Base-by-base conservation (phyloP, 2,329 filamentous ascomycete species). In the Aspergillus intermedius region DNA sequence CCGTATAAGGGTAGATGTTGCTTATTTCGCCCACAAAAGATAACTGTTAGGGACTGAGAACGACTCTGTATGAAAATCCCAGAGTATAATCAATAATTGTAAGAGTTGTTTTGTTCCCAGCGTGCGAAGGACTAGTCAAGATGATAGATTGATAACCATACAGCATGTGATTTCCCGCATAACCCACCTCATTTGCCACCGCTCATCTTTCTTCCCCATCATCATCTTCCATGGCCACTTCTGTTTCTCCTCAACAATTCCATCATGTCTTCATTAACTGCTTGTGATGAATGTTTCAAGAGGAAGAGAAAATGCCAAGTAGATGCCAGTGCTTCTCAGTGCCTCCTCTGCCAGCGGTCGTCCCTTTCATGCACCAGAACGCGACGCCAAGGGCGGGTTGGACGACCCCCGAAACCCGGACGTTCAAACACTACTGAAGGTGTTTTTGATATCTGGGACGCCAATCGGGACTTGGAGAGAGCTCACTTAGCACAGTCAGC, bases 211-310 rank as follows among this genome's bases (percentile, higher is more conserved):
- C 7, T 12, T 30, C 3, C 25, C 25, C 25, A 30, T 30, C 5
- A 5, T 30, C 17, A 19, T 19, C 17, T 19, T 19, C 17, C 17
- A 9, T 28, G 25, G 25, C 25, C 50, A 41, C 28, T 43, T 58
- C n/a, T 10, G 25, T 30, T 12, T 30, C 10, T 30, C 10, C 25
- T 30, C 25, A 30, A 30, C 9, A 30, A 12, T 9, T 12, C 25
- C 25, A 30, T 35, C 42, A 43, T 43, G 42, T 30, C 42, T 25
- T 43, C 42, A 17, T 15, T 43, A 23, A 43, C 12, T 43, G 42
- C 42, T 25, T 43, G 42, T 28, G 42, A 43, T 43, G 42, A 23
- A 43, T 43, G 42, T 28, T 43, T 43, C 23, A 43, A 43, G 23
- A 22, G 42, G 8, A 43, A 43, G 9, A 23, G 42, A 32, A 43